These are phyloP conservation scores for Xylaria digitata DNA, from an alignment of 2,329 filamentous ascomycete genomes.

Conservation along the genomic window DNA sequence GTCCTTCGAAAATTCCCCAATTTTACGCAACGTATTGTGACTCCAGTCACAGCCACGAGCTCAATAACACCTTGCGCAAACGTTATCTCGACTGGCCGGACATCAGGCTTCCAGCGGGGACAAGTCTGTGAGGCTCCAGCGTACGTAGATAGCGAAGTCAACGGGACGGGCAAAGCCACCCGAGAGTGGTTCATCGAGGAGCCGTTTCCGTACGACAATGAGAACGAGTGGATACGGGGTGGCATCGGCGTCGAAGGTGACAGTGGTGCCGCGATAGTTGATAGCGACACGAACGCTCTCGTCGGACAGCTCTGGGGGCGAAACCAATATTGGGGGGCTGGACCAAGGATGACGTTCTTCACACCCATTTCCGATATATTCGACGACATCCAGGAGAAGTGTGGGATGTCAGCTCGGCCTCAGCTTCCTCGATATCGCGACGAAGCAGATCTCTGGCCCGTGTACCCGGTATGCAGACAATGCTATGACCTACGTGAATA, in stretches of 20 bases:
- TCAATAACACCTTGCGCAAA: slow-evolving; percentile 51
- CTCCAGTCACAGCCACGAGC: slow-evolving; percentile 49
- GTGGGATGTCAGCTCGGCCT: slow-evolving; percentile 54
- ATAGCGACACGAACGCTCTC: slow-evolving; percentile 53
- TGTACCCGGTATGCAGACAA: slow-evolving; percentile 55
- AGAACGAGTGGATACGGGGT: slow-evolving; percentile 59
- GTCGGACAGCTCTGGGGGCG: slow-evolving; percentile 59
- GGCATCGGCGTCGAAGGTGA: slow-evolving; percentile 60
- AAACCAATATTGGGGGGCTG: slow-evolving; percentile 57
- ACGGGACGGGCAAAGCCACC: slow-evolving; percentile 57
- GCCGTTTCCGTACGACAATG: slow-evolving; percentile 52
- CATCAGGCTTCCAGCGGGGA: slow-evolving; percentile 57
- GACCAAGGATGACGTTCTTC: slow-evolving; percentile 57
- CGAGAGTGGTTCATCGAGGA: slow-evolving; percentile 61
- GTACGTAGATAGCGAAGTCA: slow-evolving; percentile 54
- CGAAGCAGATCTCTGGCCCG: slow-evolving; percentile 55
- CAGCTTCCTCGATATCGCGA: slow-evolving; percentile 56
- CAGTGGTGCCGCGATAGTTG: slow-evolving; percentile 58
- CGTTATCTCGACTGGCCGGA: slow-evolving; percentile 57
- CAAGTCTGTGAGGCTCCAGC: slow-evolving; percentile 58
- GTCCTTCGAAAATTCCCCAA: slow-evolving; percentile 56
- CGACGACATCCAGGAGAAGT: slow-evolving; percentile 60
- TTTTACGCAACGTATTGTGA: slow-evolving; percentile 50
- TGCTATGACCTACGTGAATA: slow-evolving; percentile 58
- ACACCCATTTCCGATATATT: slow-evolving; percentile 59